phyloP scores from a whole-genome alignment of 495 filamentous ascomycete genomes.

The Trichoderma gamsii region DNA sequence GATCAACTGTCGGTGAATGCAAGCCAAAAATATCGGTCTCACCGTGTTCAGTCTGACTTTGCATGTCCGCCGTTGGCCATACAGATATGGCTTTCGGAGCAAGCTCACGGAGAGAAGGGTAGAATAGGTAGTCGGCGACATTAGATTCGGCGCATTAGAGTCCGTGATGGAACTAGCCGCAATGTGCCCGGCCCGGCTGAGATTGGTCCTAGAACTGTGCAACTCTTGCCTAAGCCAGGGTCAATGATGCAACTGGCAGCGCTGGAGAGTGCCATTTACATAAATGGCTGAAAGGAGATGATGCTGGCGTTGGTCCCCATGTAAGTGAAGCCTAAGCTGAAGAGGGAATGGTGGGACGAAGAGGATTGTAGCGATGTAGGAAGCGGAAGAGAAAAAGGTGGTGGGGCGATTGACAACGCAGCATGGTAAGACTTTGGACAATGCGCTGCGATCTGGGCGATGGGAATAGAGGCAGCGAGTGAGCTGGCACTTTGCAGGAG shows the following conservation, averaged over 20 bases:
- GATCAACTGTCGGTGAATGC: no score
- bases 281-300: not conserved
- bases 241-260: no score
- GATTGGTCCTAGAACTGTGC: no score
- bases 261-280: not conserved
- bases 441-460: not conserved
- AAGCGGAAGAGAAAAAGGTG: not conserved
- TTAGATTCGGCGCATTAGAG: no score
- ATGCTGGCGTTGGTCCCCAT: not conserved
- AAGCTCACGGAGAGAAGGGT: not conserved
- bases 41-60: not conserved
- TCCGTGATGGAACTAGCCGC: no score
- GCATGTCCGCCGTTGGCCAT: not conserved
- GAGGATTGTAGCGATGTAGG: not conserved
- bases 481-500: not conserved
- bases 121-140: no score
- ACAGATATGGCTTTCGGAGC: not conserved
- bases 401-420: constrained; percentile 12
- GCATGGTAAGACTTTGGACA: not conserved
- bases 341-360: not conserved
- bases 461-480: not conserved
- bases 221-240: no score
- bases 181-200: no score
- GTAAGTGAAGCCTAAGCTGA: not conserved
- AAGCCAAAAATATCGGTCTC: not conserved